A percentile compares a stretch with the other conserved stretches of the same genome.
Conservation (phyloP, 2,329 filamentous ascomycete species). For the Colletotrichum zoysiae region DNA sequence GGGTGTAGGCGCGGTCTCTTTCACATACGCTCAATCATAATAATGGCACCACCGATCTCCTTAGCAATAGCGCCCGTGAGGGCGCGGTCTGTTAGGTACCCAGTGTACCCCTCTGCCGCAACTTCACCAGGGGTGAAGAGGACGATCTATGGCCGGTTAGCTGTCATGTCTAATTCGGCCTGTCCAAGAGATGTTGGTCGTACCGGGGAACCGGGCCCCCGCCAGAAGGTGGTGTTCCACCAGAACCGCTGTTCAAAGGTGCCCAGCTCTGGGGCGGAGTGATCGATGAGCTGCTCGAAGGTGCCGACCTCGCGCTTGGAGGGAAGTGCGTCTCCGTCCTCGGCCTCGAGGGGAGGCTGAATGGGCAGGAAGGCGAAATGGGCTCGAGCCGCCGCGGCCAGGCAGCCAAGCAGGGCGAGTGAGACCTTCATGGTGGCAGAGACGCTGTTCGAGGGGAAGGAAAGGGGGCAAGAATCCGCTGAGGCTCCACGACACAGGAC, state of each 20-base stretch:
- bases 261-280: slow-evolving; percentile 62
- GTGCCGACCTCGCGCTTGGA: slow-evolving; percentile 27
- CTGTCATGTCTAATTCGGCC: slow-evolving; percentile 1
- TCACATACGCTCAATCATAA: slow-evolving; percentile 64
- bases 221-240: slow-evolving; percentile 64
- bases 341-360: slow-evolving; percentile 29
- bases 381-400: slow-evolving; percentile 24
- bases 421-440: slow-evolving; percentile 34
- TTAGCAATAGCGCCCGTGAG: slow-evolving; percentile 65
- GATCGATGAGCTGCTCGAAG: slow-evolving; percentile 71
- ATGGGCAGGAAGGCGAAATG: slow-evolving; percentile 30
- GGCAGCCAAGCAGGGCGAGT: slow-evolving; percentile 28
- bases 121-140: slow-evolving; percentile 67
- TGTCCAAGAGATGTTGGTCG: slow-evolving; percentile 29
- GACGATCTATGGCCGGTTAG: slow-evolving; percentile 52
- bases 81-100: slow-evolving; percentile 63
- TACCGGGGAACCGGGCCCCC: slow-evolving; percentile 66
- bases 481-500: slow-evolving; percentile 8
- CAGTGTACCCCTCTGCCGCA: slow-evolving; percentile 59
- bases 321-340: slow-evolving; percentile 10
- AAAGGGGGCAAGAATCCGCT: background rate
- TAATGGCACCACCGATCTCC: slow-evolving; percentile 65
- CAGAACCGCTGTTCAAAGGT: slow-evolving; percentile 61
- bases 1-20: slow-evolving; percentile 2
- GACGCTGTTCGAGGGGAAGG: background rate